A percentile compares a stretch with the other conserved stretches of the same genome.
Conservation (phyloP, 768 basidiomycete species). For the Polyporus arcularius region DNA sequence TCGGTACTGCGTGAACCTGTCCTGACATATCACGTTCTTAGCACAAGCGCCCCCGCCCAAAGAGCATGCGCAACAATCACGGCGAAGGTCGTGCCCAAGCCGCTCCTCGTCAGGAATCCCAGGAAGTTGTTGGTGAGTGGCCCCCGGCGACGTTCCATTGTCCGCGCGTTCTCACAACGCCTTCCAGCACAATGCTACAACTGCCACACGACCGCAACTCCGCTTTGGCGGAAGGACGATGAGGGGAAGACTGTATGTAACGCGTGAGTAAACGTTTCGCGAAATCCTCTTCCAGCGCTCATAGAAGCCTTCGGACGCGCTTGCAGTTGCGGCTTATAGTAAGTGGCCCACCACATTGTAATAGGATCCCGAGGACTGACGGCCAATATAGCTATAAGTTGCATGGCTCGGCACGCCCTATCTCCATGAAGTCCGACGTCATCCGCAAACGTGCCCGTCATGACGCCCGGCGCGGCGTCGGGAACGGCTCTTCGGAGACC, state of each 20-base stretch:
- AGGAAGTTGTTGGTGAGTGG: slow-evolving; percentile 70
- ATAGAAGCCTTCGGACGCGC: slow-evolving; percentile 11
- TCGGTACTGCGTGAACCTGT: slow-evolving; percentile 4
- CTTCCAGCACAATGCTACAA: slow-evolving; percentile 81
- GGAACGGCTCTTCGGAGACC: slow-evolving; percentile 58
- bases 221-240: slow-evolving; percentile 89
- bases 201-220: slow-evolving; percentile 87
- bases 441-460: slow-evolving; percentile 86
- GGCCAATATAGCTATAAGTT: slow-evolving; percentile 61
- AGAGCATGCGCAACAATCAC: slow-evolving; percentile 80
- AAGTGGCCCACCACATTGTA: slow-evolving; percentile 30
- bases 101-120: slow-evolving; percentile 65
- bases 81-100: slow-evolving; percentile 69
- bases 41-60: slow-evolving; percentile 88
- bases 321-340: slow-evolving; percentile 76
- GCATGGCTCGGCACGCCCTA: slow-evolving; percentile 82
- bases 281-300: slow-evolving; percentile 17
- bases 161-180: slow-evolving; percentile 21
- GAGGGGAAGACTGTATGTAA: slow-evolving; percentile 92
- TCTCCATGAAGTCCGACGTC: slow-evolving; percentile 90
- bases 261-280: slow-evolving; percentile 56
- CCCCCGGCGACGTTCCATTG: slow-evolving; percentile 1
- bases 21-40: slow-evolving; percentile 29
- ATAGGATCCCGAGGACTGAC: slow-evolving; percentile 12
- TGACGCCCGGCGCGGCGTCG: slow-evolving; percentile 61